Evolutionary conservation across 345 rosid species (phyloP), one percentile per base, ranked within the genome.

Genomic region (Nephelium lappaceum): DNA sequence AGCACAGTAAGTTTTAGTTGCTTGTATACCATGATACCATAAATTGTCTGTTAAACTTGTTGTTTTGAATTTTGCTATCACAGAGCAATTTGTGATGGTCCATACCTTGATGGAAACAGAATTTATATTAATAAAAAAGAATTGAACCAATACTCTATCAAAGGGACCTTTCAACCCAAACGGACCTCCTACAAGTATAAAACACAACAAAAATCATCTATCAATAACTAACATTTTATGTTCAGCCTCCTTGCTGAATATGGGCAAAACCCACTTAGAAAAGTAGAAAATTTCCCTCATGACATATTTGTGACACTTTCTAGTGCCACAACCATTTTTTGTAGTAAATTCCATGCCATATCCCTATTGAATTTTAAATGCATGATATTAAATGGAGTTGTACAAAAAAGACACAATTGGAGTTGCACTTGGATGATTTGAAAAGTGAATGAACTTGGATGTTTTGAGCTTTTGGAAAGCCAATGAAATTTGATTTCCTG

Each of bases 1-100:
- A 91, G 81, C 79, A 83, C 57, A 84, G 99, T 95, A 87, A 81
- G 92, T 85, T 78, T 64, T 25, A 62, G 73, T 71, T 79, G 77
- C 75, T 4, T 66, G 61, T 39, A 47, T 41, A 73, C 49, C 39
- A 11, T 62, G 57, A 72, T 80, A 42, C 75, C 31, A 15, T 15
- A 61, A 72, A 57, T 69, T 70, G 24, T 79, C 74, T 58, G 64
- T 14, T 16, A 27, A 39, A 18, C 36, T 2, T 57, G 24, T 0
- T 60, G 18, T 43, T 77, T 64, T 31, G 18, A 19, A 27, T 27
- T 62, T 70, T 64, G 69, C 14, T n/a, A 47, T 67, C 10, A 5
- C 49, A 21, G 23, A 53, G 70, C 70, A 31, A 31, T 45, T 4
- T 42, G 25, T 69, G 16, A 27, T 64, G 49, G 72, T 16, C 65